These are phyloP conservation scores for Taphrina pruni DNA, from an alignment of 1,139 yeast genomes.

Conservation along the genomic window DNA sequence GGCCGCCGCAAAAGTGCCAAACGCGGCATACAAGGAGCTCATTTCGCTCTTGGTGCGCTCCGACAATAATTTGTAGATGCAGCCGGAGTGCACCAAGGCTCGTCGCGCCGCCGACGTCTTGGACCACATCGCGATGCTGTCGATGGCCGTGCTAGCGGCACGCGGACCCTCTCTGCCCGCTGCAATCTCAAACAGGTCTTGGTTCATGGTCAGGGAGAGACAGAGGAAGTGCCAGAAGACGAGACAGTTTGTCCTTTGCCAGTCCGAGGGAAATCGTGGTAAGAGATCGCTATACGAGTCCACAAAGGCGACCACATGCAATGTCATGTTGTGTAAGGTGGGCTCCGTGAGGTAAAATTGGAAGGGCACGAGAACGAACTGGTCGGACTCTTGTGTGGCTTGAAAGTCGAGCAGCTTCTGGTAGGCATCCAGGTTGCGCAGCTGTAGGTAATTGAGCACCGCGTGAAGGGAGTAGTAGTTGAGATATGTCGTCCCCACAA, in stretches of 20 bases:
- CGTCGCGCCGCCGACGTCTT: conserved; percentile 37
- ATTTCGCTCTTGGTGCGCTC: conserved; percentile 27
- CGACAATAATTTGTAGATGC: conserved; percentile 23
- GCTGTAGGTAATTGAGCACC: conserved; percentile 32
- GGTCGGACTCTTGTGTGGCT: conserved; percentile 18
- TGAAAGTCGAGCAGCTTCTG: conserved; percentile 33
- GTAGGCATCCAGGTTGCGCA: conserved; percentile 32
- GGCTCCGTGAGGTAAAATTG: conserved; percentile 26
- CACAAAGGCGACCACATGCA: conserved; percentile 30
- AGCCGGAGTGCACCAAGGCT: conserved; percentile 33
- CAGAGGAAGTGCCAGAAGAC: conserved; percentile 39
- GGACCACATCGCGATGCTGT: conserved; percentile 26
- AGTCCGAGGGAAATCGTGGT: conserved; percentile 15
- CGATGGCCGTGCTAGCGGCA: conserved; percentile 27
- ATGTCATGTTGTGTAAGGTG: conserved; percentile 20
- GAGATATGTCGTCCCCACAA: conserved; percentile 25
- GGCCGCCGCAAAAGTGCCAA: conserved; percentile 30
- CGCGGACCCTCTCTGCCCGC: conserved; percentile 32
- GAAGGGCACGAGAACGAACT: conserved; percentile 34
- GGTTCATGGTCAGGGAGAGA: conserved; percentile 26
- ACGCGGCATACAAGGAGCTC: conserved; percentile 33
- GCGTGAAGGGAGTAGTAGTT: conserved; percentile 37
- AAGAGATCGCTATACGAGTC: conserved; percentile 20
- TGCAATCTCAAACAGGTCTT: conserved; percentile 36
- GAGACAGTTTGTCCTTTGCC: conserved; percentile 37